Percentiles rank a stretch among this genome's conserved stretches.
Conservation (phyloP, 2,329 filamentous ascomycete species). For the Pseudocercospora crystallina region DNA sequence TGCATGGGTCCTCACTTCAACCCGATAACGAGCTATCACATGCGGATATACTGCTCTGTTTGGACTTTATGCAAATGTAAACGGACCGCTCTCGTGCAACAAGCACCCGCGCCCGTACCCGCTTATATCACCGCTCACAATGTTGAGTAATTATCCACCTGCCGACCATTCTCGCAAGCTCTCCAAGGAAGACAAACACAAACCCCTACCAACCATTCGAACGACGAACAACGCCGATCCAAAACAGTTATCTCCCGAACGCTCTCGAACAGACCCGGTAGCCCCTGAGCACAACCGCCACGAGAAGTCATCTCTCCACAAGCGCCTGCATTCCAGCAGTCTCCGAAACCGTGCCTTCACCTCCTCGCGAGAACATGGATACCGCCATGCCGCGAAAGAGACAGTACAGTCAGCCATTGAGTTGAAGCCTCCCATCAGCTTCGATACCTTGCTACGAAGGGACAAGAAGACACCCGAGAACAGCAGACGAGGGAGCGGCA, state of each 20-base stretch:
- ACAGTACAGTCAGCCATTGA: conserved; percentile 47
- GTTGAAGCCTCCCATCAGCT: conserved; percentile 45
- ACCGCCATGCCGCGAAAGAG: conserved; percentile 38
- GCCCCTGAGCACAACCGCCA: conserved; percentile 14
- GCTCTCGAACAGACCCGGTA: conserved; percentile 22
- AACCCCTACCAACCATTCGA: conserved; percentile 21
- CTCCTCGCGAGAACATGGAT: conserved; percentile 21
- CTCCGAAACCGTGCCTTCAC: conserved; percentile 24
- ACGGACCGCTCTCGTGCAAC: too few species aligned
- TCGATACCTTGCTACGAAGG: conserved; percentile 42
- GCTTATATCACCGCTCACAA: too few species aligned
- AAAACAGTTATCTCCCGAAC: conserved; percentile 16
- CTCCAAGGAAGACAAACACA: conserved; percentile 11
- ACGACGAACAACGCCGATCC: conserved; percentile 11
- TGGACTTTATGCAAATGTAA: too few species aligned
- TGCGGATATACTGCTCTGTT: too few species aligned
- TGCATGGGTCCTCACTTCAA: too few species aligned
- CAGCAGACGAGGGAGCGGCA: conserved; percentile 25
- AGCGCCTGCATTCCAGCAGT: conserved; percentile 22
- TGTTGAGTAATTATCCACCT: too few species aligned
- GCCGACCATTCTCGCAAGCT: too few species aligned
- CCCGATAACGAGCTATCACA: too few species aligned
- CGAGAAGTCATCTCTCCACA: conserved; percentile 22
- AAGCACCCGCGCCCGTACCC: too few species aligned
- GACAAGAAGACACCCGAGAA: conserved; percentile 31